A percentile compares a stretch with the other conserved stretches of the same genome.
These are phyloP conservation scores for Phytophthora brassicae DNA, from an alignment of 352 stramenopile genomes.

Conservation along the genomic window DNA sequence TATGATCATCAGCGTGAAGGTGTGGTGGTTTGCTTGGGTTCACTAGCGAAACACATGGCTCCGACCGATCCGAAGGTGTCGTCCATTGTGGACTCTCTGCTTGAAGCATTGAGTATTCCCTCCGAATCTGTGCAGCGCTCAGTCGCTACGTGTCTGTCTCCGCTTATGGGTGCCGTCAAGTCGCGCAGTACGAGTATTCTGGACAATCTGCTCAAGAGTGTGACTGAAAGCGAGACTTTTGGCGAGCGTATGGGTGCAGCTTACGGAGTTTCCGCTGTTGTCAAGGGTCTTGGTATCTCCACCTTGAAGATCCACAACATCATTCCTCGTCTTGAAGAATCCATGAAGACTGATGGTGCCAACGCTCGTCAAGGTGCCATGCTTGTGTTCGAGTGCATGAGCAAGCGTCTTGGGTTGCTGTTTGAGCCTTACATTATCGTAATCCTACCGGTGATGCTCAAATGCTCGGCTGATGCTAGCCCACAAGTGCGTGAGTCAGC, in stretches of 20 bases:
- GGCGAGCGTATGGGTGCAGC: slow-evolving; percentile 93
- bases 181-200: slow-evolving; percentile 76
- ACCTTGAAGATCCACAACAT: slow-evolving; percentile 98
- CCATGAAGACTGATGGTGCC: slow-evolving; percentile 73
- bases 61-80: slow-evolving; percentile 88
- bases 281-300: slow-evolving; percentile 99
- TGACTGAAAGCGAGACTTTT: slow-evolving; percentile 81
- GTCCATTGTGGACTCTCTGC: slow-evolving; percentile 83
- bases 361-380: slow-evolving; percentile 93
- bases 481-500: slow-evolving; percentile 96
- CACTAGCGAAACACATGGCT: slow-evolving; percentile 90
- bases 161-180: slow-evolving; percentile 85
- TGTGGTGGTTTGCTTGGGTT: slow-evolving; percentile 89
- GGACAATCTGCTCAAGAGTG: slow-evolving; percentile 66
- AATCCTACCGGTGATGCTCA: slow-evolving; percentile 98
- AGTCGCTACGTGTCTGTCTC: slow-evolving; percentile 88
- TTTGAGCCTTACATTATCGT: slow-evolving; percentile 99
- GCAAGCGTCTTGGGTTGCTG: slow-evolving; percentile 94
- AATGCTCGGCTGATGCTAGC: slow-evolving; percentile 96
- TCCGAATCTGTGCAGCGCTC: slow-evolving; percentile 93
- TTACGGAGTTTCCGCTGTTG: slow-evolving; percentile 97
- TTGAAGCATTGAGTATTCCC: slow-evolving; percentile 90
- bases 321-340: slow-evolving; percentile 90
- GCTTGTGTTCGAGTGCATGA: slow-evolving; percentile 98
- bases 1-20: slow-evolving; percentile 91